phyloP scores from a whole-genome alignment of 2,329 filamentous ascomycete genomes.

The Ceratocystis diversiconidia region DNA sequence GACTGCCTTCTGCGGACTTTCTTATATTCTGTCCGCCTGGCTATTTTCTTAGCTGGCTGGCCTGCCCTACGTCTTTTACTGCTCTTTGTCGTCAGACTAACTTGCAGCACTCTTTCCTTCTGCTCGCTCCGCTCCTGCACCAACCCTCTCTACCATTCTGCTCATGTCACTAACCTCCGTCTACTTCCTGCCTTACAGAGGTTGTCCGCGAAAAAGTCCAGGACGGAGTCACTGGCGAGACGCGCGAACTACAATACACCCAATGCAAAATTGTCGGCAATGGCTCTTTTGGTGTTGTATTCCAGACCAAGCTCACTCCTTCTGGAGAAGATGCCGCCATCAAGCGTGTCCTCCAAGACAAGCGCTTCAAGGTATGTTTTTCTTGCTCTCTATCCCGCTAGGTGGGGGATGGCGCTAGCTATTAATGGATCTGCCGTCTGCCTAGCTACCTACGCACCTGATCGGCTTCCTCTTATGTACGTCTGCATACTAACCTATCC shows the following conservation, averaged over 20 bases:
- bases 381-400: background rate
- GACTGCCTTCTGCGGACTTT: background rate
- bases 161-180: constrained; percentile 17
- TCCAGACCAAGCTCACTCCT: constrained; percentile 97
- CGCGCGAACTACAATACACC: constrained; percentile 92
- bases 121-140: background rate
- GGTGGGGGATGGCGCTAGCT: no score
- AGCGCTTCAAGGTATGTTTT: constrained; percentile 80
- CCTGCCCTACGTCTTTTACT: background rate
- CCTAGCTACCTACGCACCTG: background rate
- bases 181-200: constrained; percentile 42
- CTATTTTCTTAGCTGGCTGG: constrained; percentile 9
- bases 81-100: background rate
- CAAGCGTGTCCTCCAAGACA: constrained; percentile 97
- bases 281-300: constrained; percentile 95
- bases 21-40: background rate
- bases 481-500: constrained; percentile 2
- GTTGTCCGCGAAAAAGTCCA: constrained; percentile 98
- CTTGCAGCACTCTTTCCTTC: background rate
- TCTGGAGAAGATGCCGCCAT: constrained; percentile 96
- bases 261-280: constrained; percentile 99
- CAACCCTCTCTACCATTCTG: constrained; percentile 8
- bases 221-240: constrained; percentile 93
- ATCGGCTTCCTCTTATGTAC: background rate
- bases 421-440: background rate